Conservation (phyloP, 2,329 filamentous ascomycete species). For the Lasiodiplodia hormozganensis region DNA sequence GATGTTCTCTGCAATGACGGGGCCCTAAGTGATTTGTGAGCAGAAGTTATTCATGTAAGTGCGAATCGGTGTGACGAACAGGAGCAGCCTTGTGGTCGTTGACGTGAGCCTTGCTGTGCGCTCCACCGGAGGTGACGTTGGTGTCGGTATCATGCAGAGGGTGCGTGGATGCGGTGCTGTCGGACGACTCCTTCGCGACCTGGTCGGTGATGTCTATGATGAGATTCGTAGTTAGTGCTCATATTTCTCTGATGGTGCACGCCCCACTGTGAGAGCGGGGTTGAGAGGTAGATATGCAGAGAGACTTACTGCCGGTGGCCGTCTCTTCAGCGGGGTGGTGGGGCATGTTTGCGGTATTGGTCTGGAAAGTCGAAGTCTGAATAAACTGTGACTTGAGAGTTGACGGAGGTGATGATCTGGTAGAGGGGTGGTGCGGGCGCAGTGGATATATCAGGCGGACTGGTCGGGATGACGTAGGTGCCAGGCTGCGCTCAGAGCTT, state of each 20-base stretch:
- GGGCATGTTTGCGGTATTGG: slow-evolving; percentile 46
- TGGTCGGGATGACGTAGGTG: slow-evolving; percentile 18
- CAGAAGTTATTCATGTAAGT: too few species aligned
- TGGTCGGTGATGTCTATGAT: slow-evolving; percentile 52
- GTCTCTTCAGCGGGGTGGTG: slow-evolving; percentile 51
- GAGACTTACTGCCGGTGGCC: slow-evolving; percentile 46
- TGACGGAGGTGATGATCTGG: neutral
- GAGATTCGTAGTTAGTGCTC: neutral
- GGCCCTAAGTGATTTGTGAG: slow-evolving; percentile 43
- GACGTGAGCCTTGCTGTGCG: slow-evolving; percentile 37
- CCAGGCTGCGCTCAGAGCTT: neutral
- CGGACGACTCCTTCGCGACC: slow-evolving; percentile 54
- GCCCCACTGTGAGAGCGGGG: neutral
- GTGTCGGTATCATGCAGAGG: slow-evolving; percentile 43
- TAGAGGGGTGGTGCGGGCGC: neutral
- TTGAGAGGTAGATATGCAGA: neutral
- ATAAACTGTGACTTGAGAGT: neutral
- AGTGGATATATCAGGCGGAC: slow-evolving; percentile 22
- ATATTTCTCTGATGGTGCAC: neutral
- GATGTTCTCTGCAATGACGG: slow-evolving; percentile 54
- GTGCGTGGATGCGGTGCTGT: slow-evolving; percentile 46
- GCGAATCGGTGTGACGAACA: slow-evolving; percentile 36
- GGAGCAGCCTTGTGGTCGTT: slow-evolving; percentile 51
- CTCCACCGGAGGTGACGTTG: slow-evolving; percentile 42
- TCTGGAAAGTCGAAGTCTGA: slow-evolving; percentile 1